phyloP scores from a whole-genome alignment of 2,329 filamentous ascomycete genomes.

The Grosmannia clavigera region DNA sequence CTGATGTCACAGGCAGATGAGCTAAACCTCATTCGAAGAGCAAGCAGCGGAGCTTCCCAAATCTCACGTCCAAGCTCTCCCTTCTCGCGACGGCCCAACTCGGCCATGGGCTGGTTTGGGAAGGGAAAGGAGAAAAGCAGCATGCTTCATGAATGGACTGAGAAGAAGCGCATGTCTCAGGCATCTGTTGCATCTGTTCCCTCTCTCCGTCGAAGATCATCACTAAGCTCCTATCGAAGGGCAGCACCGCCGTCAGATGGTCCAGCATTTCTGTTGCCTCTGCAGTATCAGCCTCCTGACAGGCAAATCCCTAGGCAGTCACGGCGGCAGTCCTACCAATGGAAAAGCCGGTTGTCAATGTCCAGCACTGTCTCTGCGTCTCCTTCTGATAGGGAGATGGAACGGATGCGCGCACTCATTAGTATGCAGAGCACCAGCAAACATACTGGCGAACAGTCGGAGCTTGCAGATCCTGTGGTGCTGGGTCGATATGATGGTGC shows the following conservation, averaged over 20 bases:
- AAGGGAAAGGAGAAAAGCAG: background rate
- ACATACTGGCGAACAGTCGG: background rate
- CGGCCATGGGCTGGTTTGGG: conserved; percentile 2
- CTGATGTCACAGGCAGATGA: background rate
- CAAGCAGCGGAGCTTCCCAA: background rate
- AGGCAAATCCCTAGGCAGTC: background rate
- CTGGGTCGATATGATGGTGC: background rate
- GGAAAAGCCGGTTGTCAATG: background rate
- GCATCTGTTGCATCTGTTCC: background rate
- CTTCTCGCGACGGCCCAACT: conserved; percentile 5
- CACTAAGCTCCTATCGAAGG: background rate
- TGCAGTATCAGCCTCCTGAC: background rate
- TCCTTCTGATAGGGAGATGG: background rate
- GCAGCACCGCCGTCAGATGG: background rate
- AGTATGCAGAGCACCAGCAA: background rate
- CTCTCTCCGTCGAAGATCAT: background rate
- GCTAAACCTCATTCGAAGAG: background rate
- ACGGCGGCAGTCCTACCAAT: background rate
- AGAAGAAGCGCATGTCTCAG: conserved; percentile 1
- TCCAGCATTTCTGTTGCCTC: background rate
- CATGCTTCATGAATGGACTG: background rate
- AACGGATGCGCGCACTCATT: background rate
- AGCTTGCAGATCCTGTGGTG: background rate
- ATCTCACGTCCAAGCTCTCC: background rate
- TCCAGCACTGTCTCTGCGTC: background rate